These are phyloP conservation scores for Chondrus crispus DNA, from an alignment of 23 red algal species.

Conservation along the genomic window DNA sequence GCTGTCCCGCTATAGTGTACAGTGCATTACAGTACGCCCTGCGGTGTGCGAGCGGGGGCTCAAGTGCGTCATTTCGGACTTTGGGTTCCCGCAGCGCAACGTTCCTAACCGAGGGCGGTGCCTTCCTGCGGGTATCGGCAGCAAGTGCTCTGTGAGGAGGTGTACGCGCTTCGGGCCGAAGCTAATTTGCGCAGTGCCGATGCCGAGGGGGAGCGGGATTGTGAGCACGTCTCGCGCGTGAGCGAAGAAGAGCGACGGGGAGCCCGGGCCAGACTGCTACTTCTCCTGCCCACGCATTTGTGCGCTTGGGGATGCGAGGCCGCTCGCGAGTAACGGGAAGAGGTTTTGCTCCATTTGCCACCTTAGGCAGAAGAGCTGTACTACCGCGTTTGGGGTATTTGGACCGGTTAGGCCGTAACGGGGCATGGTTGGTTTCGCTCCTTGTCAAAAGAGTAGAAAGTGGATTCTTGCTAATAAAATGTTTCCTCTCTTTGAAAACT, in stretches of 20 bases:
- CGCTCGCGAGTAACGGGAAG: background rate
- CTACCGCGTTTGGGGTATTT: too few species aligned
- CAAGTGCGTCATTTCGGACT: background rate
- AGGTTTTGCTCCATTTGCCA: background rate
- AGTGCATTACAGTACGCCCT: too few species aligned
- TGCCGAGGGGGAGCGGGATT: too few species aligned
- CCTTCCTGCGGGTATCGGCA: background rate
- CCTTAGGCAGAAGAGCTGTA: background rate
- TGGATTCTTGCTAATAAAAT: too few species aligned
- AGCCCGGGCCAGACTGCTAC: background rate
- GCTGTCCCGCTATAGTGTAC: too few species aligned
- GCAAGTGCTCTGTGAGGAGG: background rate
- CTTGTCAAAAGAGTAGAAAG: too few species aligned
- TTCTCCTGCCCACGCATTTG: background rate
- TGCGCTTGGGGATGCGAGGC: background rate
- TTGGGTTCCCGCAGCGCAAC: slow-evolving; percentile 3
- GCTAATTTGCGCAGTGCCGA: background rate
- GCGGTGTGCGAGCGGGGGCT: background rate
- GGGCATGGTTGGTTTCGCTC: too few species aligned
- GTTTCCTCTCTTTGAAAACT: too few species aligned
- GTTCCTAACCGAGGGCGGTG: slow-evolving; percentile 20
- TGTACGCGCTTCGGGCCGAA: background rate
- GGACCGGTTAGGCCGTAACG: too few species aligned
- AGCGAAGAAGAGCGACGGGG: too few species aligned
- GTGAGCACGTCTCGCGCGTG: too few species aligned